Evolutionary conservation across 2,329 filamentous ascomycete species (phyloP).

Genomic region (Fusarium sp.): DNA sequence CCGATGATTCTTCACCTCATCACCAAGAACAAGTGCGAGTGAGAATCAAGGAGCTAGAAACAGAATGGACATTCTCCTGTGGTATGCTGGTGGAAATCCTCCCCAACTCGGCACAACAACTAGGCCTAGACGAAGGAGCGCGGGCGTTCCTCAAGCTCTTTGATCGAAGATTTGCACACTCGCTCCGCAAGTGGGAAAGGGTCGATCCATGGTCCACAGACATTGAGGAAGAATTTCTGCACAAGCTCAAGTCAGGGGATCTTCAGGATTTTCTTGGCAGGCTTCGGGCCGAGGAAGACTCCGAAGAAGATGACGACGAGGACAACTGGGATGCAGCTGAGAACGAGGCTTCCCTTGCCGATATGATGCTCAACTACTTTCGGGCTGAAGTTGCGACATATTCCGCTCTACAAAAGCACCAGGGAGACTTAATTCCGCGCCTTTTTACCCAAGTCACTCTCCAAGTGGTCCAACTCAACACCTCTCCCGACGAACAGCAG

Average conservation of each 20-base stretch:
- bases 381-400: conserved; percentile 34
- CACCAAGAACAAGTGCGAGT: neutral
- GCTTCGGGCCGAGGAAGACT: neutral
- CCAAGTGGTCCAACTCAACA: neutral
- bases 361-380: conserved; percentile 10
- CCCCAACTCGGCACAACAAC: neutral
- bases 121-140: neutral
- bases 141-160: conserved; percentile 40
- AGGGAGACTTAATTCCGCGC: conserved; percentile 34
- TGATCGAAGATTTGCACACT: conserved; percentile 33
- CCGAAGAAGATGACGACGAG: conserved; percentile 4
- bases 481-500: neutral
- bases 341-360: conserved; percentile 30
- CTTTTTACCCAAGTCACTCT: conserved; percentile 26
- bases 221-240: neutral
- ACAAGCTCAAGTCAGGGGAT: neutral
- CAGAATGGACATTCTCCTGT: conserved; percentile 26
- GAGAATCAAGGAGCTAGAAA: neutral
- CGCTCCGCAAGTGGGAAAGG: conserved; percentile 22
- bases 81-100: conserved; percentile 36
- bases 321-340: conserved; percentile 32
- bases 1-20: neutral
- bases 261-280: neutral
- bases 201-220: conserved; percentile 16
- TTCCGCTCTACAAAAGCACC: conserved; percentile 16